Evolutionary conservation across 768 basidiomycete genomes (phyloP), one percentile per base, ranked within the genome.

Genomic region (Sistotremastrum suecicum): DNA sequence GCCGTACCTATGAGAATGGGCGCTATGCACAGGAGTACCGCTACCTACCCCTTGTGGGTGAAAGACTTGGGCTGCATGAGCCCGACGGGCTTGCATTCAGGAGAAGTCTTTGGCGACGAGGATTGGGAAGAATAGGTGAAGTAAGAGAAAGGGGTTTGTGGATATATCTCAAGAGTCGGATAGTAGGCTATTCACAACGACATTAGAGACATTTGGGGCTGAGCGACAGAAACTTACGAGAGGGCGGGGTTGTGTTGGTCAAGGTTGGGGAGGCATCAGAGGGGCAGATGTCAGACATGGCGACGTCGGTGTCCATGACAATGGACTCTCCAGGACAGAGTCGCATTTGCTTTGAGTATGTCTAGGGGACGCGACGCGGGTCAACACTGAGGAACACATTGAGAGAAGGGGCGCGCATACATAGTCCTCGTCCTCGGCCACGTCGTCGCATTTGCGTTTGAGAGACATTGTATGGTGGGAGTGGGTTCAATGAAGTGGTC

Each of bases 381-480:
- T 8, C 46, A 20, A 34, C 34, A 46, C 45, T 43, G 29, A 39
- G 35, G 50, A 31, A 56, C 56, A 11, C 48, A 60, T 58, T 34
- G 47, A 48, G 46, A 54, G 47, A 7, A 10, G 39, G 12, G 35
- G 43, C 60, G 69, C 50, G 66, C 71, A 45, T 62, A 66, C 50
- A 66, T 20, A 20, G 20, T 2, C 20, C 20, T 20, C 65, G 54
- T 76, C 76, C 48, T 74, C 72, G 12, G 65, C 57, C 48, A 80
- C 80, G 12, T 66, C 53, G 43, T 78, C 75, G 43, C 82, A 68
- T 66, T 89, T 89, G 59, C 85, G 74, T 62, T 88, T 89, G 58
- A 83, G 51, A 37, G 76, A 68, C 83, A 85, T 87, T 43, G 52
- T 50, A 53, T 44, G 51, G 43, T 45, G 11, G 39, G 42, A 41